Base-by-base conservation (phyloP, 148 eudicot genomes). In the Beta vulgaris region DNA sequence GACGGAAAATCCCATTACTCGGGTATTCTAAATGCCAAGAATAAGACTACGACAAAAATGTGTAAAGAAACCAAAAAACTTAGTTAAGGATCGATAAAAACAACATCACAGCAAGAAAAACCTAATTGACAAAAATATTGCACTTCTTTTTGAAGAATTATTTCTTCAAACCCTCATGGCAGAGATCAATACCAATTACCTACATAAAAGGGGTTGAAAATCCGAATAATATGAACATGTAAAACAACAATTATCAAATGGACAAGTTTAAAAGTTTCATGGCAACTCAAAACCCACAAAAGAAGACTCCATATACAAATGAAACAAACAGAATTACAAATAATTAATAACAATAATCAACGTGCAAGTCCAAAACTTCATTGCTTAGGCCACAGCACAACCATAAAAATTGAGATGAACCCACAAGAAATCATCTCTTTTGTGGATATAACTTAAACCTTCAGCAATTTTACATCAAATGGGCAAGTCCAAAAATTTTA, bases 1-100 rank as follows among this genome's bases (percentile, higher is more conserved):
- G 81, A 78, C 67, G 73, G 32, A 91, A 85, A 77, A 76, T 74
- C 65, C 85, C 80, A 69, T 76, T 82, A 16, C 46, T 74, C 39
- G 73, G 55, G 69, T 71, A 75, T 60, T 83, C 85, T 76, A 81
- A 70, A 39, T 73, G 84, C 86, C 89, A 76, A 69, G 85, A 77
- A 60, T 81, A 84, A 64, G 83, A 82, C 97, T 93, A 97, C 31
- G 78, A 62, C 70, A 72, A 49, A 7, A 76, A 60, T 36, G 21
- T 48, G 78, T 25, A 67, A 9, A 35, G n/a, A 32, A 35, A 49
- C n/a, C 61, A 35, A 64, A 35, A 64, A 48, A 37, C 44, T 55
- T 14, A 61, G 81, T 71, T 51, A 71, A 37, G 51, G 53, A 54
- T 61, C 37, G 65, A 42, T 64, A 66, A 67, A 14, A 36, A 70